phyloP scores from a whole-genome alignment of 108 stramenopile species.

The Cyclotella baltica region DNA sequence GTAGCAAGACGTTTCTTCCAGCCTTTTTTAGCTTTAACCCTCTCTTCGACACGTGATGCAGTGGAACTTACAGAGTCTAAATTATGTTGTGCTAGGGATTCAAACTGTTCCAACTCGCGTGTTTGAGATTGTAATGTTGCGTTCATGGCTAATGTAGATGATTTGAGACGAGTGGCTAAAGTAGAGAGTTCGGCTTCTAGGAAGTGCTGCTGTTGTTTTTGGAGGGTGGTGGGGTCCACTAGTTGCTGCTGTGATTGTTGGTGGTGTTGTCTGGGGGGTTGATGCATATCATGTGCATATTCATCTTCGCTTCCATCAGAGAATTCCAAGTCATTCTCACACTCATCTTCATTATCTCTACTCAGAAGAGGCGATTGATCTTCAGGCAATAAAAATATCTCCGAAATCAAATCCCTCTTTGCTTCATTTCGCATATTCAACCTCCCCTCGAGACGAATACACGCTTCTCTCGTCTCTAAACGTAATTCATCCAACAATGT shows the following conservation, averaged over 20 bases:
- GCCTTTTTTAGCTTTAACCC: slow-evolving; percentile 48
- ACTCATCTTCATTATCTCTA: neutral
- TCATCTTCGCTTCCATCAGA: neutral
- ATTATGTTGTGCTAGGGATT: slow-evolving; percentile 73
- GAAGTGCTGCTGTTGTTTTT: slow-evolving; percentile 78
- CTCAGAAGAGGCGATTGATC: neutral
- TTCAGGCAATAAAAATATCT: slow-evolving; percentile 46
- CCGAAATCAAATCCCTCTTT: slow-evolving; percentile 37
- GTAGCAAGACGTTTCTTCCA: slow-evolving; percentile 51
- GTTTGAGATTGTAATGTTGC: slow-evolving; percentile 69
- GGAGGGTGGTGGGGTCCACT: slow-evolving; percentile 59
- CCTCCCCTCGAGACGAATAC: slow-evolving; percentile 26
- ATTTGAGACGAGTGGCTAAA: slow-evolving; percentile 75
- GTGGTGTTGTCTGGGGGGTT: slow-evolving; percentile 16
- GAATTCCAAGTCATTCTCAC: neutral
- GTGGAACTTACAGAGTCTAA: slow-evolving; percentile 62
- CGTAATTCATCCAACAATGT: slow-evolving; percentile 18
- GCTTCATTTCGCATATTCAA: slow-evolving; percentile 17
- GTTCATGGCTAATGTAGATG: slow-evolving; percentile 72
- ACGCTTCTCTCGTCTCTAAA: slow-evolving; percentile 22
- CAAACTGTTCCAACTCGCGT: slow-evolving; percentile 62
- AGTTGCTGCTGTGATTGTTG: neutral
- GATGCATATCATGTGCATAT: neutral
- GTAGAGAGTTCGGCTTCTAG: slow-evolving; percentile 75
- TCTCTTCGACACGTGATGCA: slow-evolving; percentile 60